Conservation (phyloP, 2,329 filamentous ascomycete genomes). For the Falciphora oryzae region DNA sequence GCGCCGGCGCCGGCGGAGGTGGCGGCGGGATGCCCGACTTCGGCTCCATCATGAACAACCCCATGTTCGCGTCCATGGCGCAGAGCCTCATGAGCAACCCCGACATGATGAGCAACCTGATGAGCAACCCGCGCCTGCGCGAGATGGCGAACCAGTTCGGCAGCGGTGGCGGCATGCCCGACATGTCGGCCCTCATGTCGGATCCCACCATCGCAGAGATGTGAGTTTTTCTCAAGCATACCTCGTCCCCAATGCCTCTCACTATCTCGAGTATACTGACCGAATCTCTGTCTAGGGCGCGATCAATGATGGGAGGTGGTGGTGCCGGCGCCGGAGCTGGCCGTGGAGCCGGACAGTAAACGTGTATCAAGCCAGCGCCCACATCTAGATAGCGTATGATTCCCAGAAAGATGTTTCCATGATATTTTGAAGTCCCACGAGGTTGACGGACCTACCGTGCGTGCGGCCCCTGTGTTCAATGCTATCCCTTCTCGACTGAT, state of each 20-base stretch:
- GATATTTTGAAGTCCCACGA: not conserved
- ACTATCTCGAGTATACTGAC: constrained; percentile 9
- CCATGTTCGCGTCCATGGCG: constrained; percentile 97
- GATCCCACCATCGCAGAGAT: constrained; percentile 90
- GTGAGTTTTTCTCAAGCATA: constrained; percentile 49
- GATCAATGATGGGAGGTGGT: constrained; percentile 40
- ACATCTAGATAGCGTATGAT: not conserved
- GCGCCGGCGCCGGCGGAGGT: constrained; percentile 46
- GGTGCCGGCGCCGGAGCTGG: constrained; percentile 20
- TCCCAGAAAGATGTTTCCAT: not conserved
- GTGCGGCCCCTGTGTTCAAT: not conserved
- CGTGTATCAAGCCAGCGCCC: not conserved
- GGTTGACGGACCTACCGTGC: not conserved
- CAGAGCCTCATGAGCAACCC: constrained; percentile 98
- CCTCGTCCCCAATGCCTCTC: not conserved
- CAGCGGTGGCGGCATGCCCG: constrained; percentile 79
- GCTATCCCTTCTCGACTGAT: no score
- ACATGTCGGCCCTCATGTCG: constrained; percentile 79
- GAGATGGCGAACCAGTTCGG: constrained; percentile 82
- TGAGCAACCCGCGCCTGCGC: constrained; percentile 85
- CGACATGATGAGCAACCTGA: constrained; percentile 82
- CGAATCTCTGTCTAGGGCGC: constrained; percentile 29
- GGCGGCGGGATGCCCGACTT: constrained; percentile 85
- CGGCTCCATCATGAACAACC: constrained; percentile 85
- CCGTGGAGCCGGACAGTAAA: constrained; percentile 10